Conservation (phyloP, 2,329 filamentous ascomycete species). For the Aspergillus awamori region DNA sequence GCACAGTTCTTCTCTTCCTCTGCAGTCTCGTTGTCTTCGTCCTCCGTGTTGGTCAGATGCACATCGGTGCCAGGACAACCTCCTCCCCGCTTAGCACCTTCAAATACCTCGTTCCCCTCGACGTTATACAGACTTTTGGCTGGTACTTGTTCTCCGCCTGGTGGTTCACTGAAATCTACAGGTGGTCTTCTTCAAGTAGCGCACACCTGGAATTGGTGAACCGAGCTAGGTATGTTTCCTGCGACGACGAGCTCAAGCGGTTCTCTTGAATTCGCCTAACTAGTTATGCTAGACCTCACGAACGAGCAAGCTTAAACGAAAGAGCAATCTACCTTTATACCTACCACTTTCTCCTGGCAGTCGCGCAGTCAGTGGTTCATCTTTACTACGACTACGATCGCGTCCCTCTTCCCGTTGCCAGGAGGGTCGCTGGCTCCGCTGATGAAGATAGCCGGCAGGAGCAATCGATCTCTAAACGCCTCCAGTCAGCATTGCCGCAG, state of each 20-base stretch:
- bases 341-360: conserved; percentile 68
- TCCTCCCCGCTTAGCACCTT: conserved; percentile 69
- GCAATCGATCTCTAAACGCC: conserved; percentile 39
- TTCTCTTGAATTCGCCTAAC: conserved; percentile 1
- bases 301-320: conserved; percentile 81
- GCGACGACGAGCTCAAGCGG: not conserved
- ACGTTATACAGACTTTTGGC: conserved; percentile 69
- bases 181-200: conserved; percentile 66
- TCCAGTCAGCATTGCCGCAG: conserved; percentile 39
- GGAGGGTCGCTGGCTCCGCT: conserved; percentile 33
- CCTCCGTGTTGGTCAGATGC: conserved; percentile 81
- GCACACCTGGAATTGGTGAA: conserved; percentile 74
- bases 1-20: conserved; percentile 74
- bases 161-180: conserved; percentile 78
- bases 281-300: conserved; percentile 49
- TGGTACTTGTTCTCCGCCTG: conserved; percentile 79
- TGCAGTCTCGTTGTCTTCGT: conserved; percentile 78
- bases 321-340: conserved; percentile 77
- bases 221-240: conserved; percentile 60
- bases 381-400: conserved; percentile 74
- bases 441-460: conserved; percentile 43
- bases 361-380: conserved; percentile 71
- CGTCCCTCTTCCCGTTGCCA: conserved; percentile 56
- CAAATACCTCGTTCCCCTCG: conserved; percentile 58
- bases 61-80: conserved; percentile 72